Base-by-base conservation (phyloP, 345 rosid genomes). In the Salix koriyanagi region DNA sequence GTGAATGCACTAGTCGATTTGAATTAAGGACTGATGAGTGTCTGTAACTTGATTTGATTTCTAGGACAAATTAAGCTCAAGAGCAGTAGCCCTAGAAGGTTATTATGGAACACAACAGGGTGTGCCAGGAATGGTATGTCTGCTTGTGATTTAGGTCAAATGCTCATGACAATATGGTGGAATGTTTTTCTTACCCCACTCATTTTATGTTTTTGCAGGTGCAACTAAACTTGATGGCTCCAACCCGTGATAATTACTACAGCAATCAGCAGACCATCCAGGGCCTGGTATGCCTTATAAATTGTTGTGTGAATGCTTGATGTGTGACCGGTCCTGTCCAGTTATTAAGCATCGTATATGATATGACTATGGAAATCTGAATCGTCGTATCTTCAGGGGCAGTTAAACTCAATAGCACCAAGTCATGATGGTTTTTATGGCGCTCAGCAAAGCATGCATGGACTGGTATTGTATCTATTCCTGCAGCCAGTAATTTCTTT, bases 141-240 rank as follows among this genome's bases (percentile, higher is more conserved):
- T 42, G 74, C 14, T n/a, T 68, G n/a, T 52, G 34, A 44, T 28
- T 15, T 10, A 13, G 64, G 26, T 83, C 36, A 32, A 68, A 44
- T 66, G n/a, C 65, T 72, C 9, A 39, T 56, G 18, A 64, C 52
- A 73, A 62, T 36, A 28, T 4, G 23, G 42, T 50, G 64, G 50
- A 69, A 30, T 67, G 21, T 37, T 72, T 68, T 60, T 46, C 61
- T 65, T 42, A 50, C 54, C 46, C 6, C 60, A 26, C 56, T 44
- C 36, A 65, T 73, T 25, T 25, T 26, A 19, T 75, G 80, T 79
- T 54, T 80, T 67, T 77, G 69, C 81, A 90, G 91, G 93, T 90
- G 68, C 93, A 85, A 70, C 82, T 90, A 28, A 90, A 90, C 84
- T 75, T 90, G 79, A 88, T 90, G 91, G 91, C 83, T 30, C 89